Evolutionary conservation across 176 grass and related monocot genomes (phyloP), one percentile per base, ranked within the genome.

Genomic region (Carex scoparia): DNA sequence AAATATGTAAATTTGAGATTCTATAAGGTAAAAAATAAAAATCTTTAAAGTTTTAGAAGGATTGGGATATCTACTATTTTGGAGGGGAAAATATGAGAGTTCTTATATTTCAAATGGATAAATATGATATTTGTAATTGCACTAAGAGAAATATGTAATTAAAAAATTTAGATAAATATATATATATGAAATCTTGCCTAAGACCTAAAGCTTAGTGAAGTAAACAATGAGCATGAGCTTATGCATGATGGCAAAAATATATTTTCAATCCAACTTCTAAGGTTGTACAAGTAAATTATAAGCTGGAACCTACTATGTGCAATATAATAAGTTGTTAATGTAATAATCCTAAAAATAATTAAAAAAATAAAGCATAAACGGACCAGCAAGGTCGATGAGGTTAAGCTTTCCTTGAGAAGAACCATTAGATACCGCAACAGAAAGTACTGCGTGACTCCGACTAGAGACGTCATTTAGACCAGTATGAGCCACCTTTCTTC

Each of bases 311-410:
- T 71, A 48, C 51, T 85, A 51, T 3, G 48, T 42, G 1, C 7
- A 8, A 78, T 31, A 28, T 13, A 80, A 44, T 5, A 46, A 27
- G 19, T 65, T 65, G 58, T 46, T 23, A n/a, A 42, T 61, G 18
- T 49, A 49, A 2, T 49, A 49, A 51, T 46, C 59, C 5, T 35
- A 62, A 64, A 11, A 19, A 66, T 31, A 33, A 19, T 23, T 14
- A 15, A 65, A 28, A 48, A 18, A 65, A 48, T 3, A n/a, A 62
- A 59, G 15, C 30, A 74, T 55, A 49, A 80, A 23, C 70, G 1
- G 85, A 95, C 96, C 96, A 78, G 93, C 96, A 79, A 99, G 79
- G 61, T 99, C 96, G 44, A 99, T 95, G 46, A 99, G 93, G 63
- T 95, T 99, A 56, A 99, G 87, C 51, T 94, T 99, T 81, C 96